Evolutionary conservation across 805 yeast species (phyloP), one percentile per base, ranked within the genome.

Genomic region (Starmerella gropengiesseri): DNA sequence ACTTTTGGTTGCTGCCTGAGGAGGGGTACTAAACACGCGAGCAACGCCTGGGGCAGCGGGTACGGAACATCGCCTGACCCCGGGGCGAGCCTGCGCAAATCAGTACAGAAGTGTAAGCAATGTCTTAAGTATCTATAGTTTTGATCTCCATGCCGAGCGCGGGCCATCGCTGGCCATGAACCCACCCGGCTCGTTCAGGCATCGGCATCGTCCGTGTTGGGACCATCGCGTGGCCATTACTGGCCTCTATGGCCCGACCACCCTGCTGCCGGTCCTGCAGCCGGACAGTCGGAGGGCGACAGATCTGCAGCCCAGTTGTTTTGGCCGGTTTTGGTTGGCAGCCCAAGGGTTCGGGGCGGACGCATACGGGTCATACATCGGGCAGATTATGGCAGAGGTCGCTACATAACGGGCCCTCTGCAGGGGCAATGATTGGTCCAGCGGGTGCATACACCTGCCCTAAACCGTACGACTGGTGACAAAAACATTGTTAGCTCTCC

Each of bases 401-500:
- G 14, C 17, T 23, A 21, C 37, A 34, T 20, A 8, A n/a, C 23
- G 14, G 14, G 29, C 8, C 37, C 29, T 23, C 28, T 23, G 14
- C 14, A 13, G 5, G 27, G 19, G 29, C 29, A 5, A 29, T 17
- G 37, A 34, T 34, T 34, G 29, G 37, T 21, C 17, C 5, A 16
- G 20, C 17, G 20, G 3, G 21, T 31, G 28, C 28, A 22, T 14
- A 20, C 5, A 3, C 20, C 14, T n/a, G 37, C 37, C 37, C 37
- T 34, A 2, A 8, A 28, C 28, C 3, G 29, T n/a, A 4, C 9
- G 2, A 14, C 21, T 14, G 14, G 29, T 20, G 29, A 9, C 16
- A 34, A 34, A 34, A 34, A 34, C 37, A 34, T 34, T 23, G 37
- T 22, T 34, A 7, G n/a, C 29, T n/a, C 37, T 34, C 37, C 37